These are phyloP conservation scores for Lachancea lanzarotensis DNA, from an alignment of 805 yeast species.

Conservation along the genomic window DNA sequence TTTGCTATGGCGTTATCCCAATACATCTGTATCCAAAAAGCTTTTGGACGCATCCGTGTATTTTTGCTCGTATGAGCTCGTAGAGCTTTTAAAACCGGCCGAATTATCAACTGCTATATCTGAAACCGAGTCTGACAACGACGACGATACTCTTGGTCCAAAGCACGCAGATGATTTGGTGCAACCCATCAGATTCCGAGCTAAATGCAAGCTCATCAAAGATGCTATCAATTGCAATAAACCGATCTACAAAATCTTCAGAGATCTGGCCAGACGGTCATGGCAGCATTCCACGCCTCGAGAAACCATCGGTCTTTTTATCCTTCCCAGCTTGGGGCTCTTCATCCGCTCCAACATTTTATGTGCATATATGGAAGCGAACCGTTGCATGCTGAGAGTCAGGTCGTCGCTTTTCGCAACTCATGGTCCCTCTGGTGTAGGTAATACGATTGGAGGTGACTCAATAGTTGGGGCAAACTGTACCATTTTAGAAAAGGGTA, in stretches of 20 bases:
- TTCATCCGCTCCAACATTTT: constrained; percentile 76
- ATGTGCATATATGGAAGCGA: constrained; percentile 83
- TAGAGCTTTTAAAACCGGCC: constrained; percentile 41
- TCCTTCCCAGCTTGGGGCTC: constrained; percentile 60
- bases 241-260: constrained; percentile 59
- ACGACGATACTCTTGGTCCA: constrained; percentile 15
- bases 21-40: constrained; percentile 67
- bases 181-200: constrained; percentile 29
- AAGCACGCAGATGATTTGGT: constrained; percentile 14
- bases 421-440: constrained; percentile 20
- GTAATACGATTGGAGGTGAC: constrained; percentile 70
- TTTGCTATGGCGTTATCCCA: constrained; percentile 83
- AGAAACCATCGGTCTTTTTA: constrained; percentile 62
- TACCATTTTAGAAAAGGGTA: constrained; percentile 72
- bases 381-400: constrained; percentile 63
- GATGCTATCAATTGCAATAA: constrained; percentile 34
- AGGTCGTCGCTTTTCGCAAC: constrained; percentile 42
- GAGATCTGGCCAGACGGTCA: constrained; percentile 85
- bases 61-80: constrained; percentile 50
- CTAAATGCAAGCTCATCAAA: constrained; percentile 18
- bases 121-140: constrained; percentile 18
- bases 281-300: constrained; percentile 67
- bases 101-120: constrained; percentile 1
- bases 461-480: constrained; percentile 67
- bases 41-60: constrained; percentile 69